These are phyloP conservation scores for Diaporthe citri DNA, from an alignment of 2,329 filamentous ascomycete species.

Conservation along the genomic window DNA sequence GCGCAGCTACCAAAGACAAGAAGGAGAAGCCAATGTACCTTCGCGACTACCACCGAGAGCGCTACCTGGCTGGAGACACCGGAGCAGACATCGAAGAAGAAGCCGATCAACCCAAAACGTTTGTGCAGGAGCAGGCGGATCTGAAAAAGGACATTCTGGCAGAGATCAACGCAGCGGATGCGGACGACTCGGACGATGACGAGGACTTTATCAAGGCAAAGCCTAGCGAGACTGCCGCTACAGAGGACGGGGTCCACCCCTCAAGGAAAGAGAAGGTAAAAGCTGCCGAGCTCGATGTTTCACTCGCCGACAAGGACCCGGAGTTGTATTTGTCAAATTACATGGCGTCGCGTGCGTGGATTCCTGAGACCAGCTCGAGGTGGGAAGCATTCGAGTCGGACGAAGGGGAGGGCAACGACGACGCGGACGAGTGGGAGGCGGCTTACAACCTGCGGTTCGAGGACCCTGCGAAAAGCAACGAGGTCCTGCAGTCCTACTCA, in stretches of 20 bases:
- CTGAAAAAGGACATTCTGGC: conserved; percentile 83
- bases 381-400: conserved; percentile 93
- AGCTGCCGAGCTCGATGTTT: conserved; percentile 73
- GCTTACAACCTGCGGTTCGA: conserved; percentile 98
- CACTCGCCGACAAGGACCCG: conserved; percentile 84
- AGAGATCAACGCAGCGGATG: conserved; percentile 78
- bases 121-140: conserved; percentile 88
- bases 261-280: conserved; percentile 64
- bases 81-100: conserved; percentile 68
- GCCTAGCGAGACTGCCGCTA: conserved; percentile 49
- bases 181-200: conserved; percentile 70
- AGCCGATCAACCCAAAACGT: conserved; percentile 71
- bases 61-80: conserved; percentile 79
- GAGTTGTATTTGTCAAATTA: conserved; percentile 96
- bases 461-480: conserved; percentile 88
- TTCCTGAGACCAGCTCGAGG: conserved; percentile 73
- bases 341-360: conserved; percentile 91
- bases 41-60: conserved; percentile 91
- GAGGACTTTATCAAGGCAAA: conserved; percentile 84
- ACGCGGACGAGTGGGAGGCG: conserved; percentile 88
- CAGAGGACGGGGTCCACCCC: conserved; percentile 66
- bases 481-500: conserved; percentile 88
- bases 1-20: conserved; percentile 59
- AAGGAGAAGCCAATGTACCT: conserved; percentile 89
- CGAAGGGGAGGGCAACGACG: conserved; percentile 83